Evolutionary conservation across 306 rosid genomes (phyloP).

Genomic region (Fagus sylvatica): DNA sequence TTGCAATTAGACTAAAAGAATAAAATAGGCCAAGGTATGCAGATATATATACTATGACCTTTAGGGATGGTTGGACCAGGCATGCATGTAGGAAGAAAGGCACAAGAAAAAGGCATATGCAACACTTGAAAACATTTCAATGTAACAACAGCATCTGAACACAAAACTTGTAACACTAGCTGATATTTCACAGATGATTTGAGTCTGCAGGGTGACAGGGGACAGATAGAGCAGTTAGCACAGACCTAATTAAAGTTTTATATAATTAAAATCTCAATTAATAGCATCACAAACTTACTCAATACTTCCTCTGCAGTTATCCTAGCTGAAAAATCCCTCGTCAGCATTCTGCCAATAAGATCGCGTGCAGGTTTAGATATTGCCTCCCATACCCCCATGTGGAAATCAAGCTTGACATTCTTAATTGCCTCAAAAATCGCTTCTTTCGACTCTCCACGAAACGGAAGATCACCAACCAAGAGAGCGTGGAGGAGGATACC

Average conservation of each 20-base stretch:
- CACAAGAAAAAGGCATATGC: background rate
- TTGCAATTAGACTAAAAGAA: no score
- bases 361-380: conserved; percentile 90
- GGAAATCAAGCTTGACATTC: conserved; percentile 71
- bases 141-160: background rate
- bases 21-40: background rate
- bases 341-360: conserved; percentile 91
- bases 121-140: background rate
- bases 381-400: conserved; percentile 70
- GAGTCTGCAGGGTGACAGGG: conserved; percentile 2
- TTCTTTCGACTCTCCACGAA: conserved; percentile 85
- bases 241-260: conserved; percentile 6
- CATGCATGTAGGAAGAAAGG: background rate
- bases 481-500: conserved; percentile 94
- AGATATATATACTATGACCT: background rate
- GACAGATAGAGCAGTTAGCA: conserved; percentile 15
- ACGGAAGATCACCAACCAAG: conserved; percentile 83
- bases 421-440: conserved; percentile 92
- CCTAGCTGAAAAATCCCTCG: conserved; percentile 82
- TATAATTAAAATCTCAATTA: background rate
- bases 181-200: background rate
- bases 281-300: conserved; percentile 53
- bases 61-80: background rate
- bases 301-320: conserved; percentile 96
- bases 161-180: background rate